These are phyloP conservation scores for Lepidium didymum DNA, from an alignment of 345 rosid genomes.

Conservation along the genomic window DNA sequence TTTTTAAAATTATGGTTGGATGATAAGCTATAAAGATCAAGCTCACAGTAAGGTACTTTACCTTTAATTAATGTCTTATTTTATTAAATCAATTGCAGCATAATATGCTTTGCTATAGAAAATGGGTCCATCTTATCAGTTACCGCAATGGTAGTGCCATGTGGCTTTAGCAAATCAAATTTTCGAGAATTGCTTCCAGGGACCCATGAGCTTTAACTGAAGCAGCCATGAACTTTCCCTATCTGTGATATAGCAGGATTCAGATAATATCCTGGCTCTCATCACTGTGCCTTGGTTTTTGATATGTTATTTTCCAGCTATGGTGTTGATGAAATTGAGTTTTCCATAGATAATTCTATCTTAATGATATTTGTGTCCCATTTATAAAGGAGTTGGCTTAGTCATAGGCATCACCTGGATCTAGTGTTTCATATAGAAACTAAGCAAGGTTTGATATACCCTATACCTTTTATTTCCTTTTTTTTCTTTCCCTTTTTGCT, in stretches of 20 bases:
- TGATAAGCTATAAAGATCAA: constrained; percentile 9
- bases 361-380: neutral
- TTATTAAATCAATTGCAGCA: constrained; percentile 3
- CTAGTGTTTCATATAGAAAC: neutral
- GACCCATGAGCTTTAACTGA: constrained; percentile 23
- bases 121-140: constrained; percentile 26
- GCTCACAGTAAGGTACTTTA: neutral
- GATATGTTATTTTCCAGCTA: neutral
- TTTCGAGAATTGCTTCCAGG: constrained; percentile 22
- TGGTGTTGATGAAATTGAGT: neutral
- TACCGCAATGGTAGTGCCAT: constrained; percentile 22
- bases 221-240: constrained; percentile 17
- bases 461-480: neutral
- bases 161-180: constrained; percentile 29
- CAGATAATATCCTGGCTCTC: neutral
- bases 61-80: neutral
- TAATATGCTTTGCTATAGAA: constrained; percentile 3
- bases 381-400: neutral
- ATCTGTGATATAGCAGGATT: neutral
- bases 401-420: neutral
- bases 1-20: neutral
- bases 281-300: neutral
- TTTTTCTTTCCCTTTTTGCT: constrained; percentile 12
- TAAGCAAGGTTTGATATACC: neutral
- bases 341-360: neutral